Conservation (phyloP, 1,139 yeast species). For the Neolecta irregularis region DNA sequence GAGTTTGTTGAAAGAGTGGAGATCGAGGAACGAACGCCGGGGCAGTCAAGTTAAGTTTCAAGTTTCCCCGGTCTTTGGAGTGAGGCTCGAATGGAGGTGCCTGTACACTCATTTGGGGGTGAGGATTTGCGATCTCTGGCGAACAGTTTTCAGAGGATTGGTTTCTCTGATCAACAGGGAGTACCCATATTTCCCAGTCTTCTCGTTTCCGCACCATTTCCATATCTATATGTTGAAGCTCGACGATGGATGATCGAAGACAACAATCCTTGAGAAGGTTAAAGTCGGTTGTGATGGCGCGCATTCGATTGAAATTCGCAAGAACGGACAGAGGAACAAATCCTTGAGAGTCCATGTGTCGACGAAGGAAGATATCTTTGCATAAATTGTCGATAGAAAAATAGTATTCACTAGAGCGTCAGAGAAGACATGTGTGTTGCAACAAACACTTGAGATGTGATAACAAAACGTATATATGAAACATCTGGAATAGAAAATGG, state of each 20-base stretch:
- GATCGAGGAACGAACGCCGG: too few relatives aligned
- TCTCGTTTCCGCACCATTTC: conserved; percentile 13
- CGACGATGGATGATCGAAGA: conserved; percentile 29
- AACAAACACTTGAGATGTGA: not conserved
- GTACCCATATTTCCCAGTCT: conserved; percentile 14
- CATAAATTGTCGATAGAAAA: conserved; percentile 75
- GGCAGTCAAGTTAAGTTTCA: too few relatives aligned
- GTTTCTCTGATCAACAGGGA: conserved; percentile 11
- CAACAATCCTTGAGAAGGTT: conserved; percentile 35
- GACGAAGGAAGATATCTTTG: conserved; percentile 63
- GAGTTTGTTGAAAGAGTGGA: too few relatives aligned
- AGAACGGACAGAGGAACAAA: conserved; percentile 50
- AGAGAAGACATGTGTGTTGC: not conserved
- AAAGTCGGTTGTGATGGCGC: conserved; percentile 37
- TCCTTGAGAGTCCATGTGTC: conserved; percentile 66
- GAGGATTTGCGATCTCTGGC: too few relatives aligned
- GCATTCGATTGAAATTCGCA: conserved; percentile 60
- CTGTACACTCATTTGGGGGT: too few relatives aligned
- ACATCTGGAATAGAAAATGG: conserved; percentile 1
- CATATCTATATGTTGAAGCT: conserved; percentile 22
- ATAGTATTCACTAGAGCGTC: conserved; percentile 45
- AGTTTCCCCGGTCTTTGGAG: too few relatives aligned
- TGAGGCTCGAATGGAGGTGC: too few relatives aligned
- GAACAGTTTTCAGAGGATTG: too few relatives aligned
- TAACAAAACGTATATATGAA: conserved; percentile 1